Percentiles rank a stretch among this genome's conserved stretches.
phyloP scores from a whole-genome alignment of 768 basidiomycete genomes.

The Calocybe indica region DNA sequence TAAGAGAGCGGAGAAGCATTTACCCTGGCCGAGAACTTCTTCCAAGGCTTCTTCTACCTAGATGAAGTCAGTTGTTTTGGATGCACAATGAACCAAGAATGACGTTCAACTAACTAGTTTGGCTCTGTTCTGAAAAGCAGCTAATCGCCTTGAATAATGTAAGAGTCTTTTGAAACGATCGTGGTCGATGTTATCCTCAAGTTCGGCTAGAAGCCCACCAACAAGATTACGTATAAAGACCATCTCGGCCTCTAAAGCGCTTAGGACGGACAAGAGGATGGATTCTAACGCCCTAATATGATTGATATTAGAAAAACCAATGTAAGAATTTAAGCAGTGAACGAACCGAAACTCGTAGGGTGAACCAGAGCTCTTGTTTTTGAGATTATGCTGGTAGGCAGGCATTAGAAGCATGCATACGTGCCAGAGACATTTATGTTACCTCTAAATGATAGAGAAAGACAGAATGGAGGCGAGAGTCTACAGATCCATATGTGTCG shows the following conservation, averaged over 20 bases:
- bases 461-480: conserved; percentile 80
- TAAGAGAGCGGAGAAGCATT: not conserved
- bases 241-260: conserved; percentile 95
- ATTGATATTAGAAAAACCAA: conserved; percentile 11
- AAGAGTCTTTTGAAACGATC: conserved; percentile 90
- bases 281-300: conserved; percentile 83
- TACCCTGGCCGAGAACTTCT: conserved; percentile 88
- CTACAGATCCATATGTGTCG: conserved; percentile 84
- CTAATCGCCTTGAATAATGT: conserved; percentile 85
- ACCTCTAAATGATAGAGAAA: conserved; percentile 89
- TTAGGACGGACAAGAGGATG: conserved; percentile 83
- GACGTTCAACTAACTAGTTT: conserved; percentile 49
- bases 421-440: conserved; percentile 8
- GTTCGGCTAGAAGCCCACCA: conserved; percentile 82
- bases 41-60: conserved; percentile 89
- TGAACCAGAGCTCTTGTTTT: conserved; percentile 56
- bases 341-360: conserved; percentile 87
- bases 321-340: not conserved
- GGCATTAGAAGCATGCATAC: conserved; percentile 6
- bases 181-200: conserved; percentile 93
- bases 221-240: conserved; percentile 89
- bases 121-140: conserved; percentile 88
- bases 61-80: conserved; percentile 1
- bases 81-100: not conserved
- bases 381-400: conserved; percentile 68